Conservation (phyloP, 2,329 filamentous ascomycete genomes). For the Sporothrix brunneoviolacea region DNA sequence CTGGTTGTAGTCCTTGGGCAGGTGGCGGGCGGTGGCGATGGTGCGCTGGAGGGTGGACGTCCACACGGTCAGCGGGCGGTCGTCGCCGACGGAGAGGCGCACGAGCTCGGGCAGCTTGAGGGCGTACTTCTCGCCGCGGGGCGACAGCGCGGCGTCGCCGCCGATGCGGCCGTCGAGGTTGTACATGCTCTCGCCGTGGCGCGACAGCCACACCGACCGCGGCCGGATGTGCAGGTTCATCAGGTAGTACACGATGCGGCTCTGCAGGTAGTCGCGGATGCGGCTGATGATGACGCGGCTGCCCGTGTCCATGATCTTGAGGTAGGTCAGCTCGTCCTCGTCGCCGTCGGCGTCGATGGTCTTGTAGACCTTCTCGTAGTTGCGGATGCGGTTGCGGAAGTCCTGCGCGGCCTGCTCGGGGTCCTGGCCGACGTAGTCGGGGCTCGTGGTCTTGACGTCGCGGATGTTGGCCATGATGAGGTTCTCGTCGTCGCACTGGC, state of each 20-base stretch:
- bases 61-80: conserved; percentile 56
- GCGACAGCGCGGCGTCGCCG: conserved; percentile 80
- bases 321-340: conserved; percentile 82
- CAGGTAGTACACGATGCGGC: conserved; percentile 92
- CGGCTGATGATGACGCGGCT: conserved; percentile 97
- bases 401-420: conserved; percentile 85
- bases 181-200: conserved; percentile 90
- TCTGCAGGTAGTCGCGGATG: conserved; percentile 94
- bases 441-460: conserved; percentile 93
- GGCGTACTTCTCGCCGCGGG: conserved; percentile 82
- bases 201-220: conserved; percentile 90
- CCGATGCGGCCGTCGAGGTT: conserved; percentile 89
- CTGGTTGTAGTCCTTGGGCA: conserved; percentile 79
- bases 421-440: conserved; percentile 90
- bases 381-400: conserved; percentile 88
- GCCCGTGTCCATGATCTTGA: conserved; percentile 95
- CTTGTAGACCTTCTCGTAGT: conserved; percentile 96
- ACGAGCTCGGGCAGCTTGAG: conserved; percentile 78
- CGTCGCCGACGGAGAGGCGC: conserved; percentile 70
- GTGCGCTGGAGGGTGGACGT: conserved; percentile 67
- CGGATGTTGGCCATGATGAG: conserved; percentile 98
- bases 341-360: conserved; percentile 76
- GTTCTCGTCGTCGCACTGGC: conserved; percentile 91
- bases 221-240: conserved; percentile 98
- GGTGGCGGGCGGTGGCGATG: conserved; percentile 80